Base-by-base conservation (phyloP, 257 asterid species). In the Solanum ahanhuiri region DNA sequence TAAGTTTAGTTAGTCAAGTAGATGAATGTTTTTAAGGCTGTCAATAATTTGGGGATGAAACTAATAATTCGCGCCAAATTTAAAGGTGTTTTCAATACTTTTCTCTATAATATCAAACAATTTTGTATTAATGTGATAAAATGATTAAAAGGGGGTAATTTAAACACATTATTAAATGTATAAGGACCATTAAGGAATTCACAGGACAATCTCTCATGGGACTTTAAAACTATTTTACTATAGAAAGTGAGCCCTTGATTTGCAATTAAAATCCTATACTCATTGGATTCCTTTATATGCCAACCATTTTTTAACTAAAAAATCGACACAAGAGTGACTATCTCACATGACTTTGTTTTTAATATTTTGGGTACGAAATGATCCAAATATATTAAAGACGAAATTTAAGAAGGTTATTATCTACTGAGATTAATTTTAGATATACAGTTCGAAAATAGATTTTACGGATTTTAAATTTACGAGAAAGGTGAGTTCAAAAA, bases 211-310 rank as follows among this genome's bases (percentile, higher is more conserved):
- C 35, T 33, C 35, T 33, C 17, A 37, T 72, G 41, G 41, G 41
- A 69, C 41, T 69, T 69, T 3, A 69, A 69, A 69, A 15, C 76
- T 69, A 14, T 25, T 66, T 66, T 28, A 20, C 39, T 14, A 7
- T 1, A 30, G 22, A 69, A 17, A 34, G 3, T 71, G 51, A 72
- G 81, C 8, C 51, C 48, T 72, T 72, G 28, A 34, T 72, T 69
- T 72, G 81, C 48, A 34, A 72, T 34, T 20, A 72, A 72, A 72
- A 34, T 5, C 28, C 30, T 10, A 8, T 31, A 4, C 43, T 72
- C 81, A 72, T 72, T 9, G 51, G 81, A 72, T 72, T 33, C 81
- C 81, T 72, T 72, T 72, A 72, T 20, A 34, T 72, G 48, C 81
- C 81, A 72, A 18, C 14, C 51, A 34, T 10, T 20, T 20, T 72